phyloP scores from a whole-genome alignment of 2,329 filamentous ascomycete species.

The Colletotrichum orbiculare region DNA sequence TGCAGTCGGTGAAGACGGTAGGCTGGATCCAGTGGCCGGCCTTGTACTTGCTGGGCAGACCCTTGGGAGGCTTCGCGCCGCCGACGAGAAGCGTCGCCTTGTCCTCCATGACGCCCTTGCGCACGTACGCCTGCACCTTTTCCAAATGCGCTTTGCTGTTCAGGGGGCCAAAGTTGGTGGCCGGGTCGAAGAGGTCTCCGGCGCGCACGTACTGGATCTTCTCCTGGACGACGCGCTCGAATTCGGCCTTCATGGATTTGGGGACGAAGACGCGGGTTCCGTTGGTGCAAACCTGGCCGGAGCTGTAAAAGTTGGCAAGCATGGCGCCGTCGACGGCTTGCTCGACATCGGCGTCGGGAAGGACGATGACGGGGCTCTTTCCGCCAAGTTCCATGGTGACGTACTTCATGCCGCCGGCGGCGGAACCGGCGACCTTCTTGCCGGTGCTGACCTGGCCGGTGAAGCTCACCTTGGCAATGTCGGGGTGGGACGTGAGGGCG shows the following conservation, averaged over 20 bases:
- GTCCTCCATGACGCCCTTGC: conserved; percentile 78
- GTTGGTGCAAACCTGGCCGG: conserved; percentile 93
- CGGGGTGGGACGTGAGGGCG: conserved; percentile 77
- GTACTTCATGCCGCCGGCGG: conserved; percentile 85
- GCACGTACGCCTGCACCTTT: conserved; percentile 83
- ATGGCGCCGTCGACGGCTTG: conserved; percentile 89
- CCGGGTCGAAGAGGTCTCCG: conserved; percentile 76
- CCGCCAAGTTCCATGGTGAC: conserved; percentile 93
- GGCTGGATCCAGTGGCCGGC: conserved; percentile 87
- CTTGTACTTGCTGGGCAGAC: conserved; percentile 59
- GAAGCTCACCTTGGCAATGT: conserved; percentile 87
- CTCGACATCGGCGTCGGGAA: conserved; percentile 82
- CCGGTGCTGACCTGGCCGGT: conserved; percentile 89
- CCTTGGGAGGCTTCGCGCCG: conserved; percentile 68
- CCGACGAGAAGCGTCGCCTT: conserved; percentile 80
- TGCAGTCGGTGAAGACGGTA: conserved; percentile 88
- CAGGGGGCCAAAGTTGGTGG: conserved; percentile 86
- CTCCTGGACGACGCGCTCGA: conserved; percentile 75
- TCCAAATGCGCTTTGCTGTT: conserved; percentile 79
- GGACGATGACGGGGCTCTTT: conserved; percentile 83
- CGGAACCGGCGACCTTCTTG: conserved; percentile 80
- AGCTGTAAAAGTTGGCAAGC: conserved; percentile 94
- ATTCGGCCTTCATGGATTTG: conserved; percentile 68
- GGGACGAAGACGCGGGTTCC: conserved; percentile 90
- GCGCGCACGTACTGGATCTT: conserved; percentile 84